Percentiles rank a stretch among this genome's conserved stretches.
phyloP scores from a whole-genome alignment of 2,329 filamentous ascomycete species.

The Didymellaceae sp. region DNA sequence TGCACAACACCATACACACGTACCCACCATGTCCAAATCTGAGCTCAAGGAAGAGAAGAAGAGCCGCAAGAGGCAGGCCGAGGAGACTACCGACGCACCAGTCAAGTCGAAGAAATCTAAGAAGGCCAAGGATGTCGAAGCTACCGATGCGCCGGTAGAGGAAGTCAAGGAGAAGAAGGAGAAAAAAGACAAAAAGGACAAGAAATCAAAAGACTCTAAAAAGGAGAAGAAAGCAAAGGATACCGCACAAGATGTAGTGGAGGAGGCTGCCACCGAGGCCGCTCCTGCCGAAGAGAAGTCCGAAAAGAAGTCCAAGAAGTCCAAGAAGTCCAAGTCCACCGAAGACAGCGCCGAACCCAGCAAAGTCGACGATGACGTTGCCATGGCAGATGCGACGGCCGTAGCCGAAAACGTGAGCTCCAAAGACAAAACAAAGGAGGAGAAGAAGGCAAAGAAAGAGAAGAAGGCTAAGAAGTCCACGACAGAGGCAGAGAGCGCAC shows the following conservation, averaged over 20 bases:
- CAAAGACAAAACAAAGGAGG: slow-evolving; percentile 32
- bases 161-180: slow-evolving; percentile 32
- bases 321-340: slow-evolving; percentile 35
- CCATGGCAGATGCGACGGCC: slow-evolving; percentile 28
- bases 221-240: slow-evolving; percentile 44
- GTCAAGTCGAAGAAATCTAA: slow-evolving; percentile 37
- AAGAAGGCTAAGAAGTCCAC: slow-evolving; percentile 32
- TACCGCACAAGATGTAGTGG: slow-evolving; percentile 19
- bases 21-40: slow-evolving; percentile 29
- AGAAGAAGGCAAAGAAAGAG: slow-evolving; percentile 34
- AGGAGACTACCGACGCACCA: slow-evolving; percentile 24
- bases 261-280: slow-evolving; percentile 22
- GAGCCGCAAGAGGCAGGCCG: slow-evolving; percentile 45
- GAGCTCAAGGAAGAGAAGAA: slow-evolving; percentile 38
- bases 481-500: slow-evolving; percentile 17
- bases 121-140: slow-evolving; percentile 27
- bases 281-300: slow-evolving; percentile 26
- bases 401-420: slow-evolving; percentile 13
- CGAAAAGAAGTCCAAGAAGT: slow-evolving; percentile 31
- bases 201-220: slow-evolving; percentile 30
- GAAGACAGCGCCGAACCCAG: slow-evolving; percentile 22
- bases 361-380: slow-evolving; percentile 22
- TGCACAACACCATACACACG: slow-evolving; percentile 17
- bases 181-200: no score
- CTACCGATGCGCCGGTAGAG: slow-evolving; percentile 24